These are phyloP conservation scores for Tulasnella sp. DNA, from an alignment of 768 basidiomycete species.

Conservation along the genomic window DNA sequence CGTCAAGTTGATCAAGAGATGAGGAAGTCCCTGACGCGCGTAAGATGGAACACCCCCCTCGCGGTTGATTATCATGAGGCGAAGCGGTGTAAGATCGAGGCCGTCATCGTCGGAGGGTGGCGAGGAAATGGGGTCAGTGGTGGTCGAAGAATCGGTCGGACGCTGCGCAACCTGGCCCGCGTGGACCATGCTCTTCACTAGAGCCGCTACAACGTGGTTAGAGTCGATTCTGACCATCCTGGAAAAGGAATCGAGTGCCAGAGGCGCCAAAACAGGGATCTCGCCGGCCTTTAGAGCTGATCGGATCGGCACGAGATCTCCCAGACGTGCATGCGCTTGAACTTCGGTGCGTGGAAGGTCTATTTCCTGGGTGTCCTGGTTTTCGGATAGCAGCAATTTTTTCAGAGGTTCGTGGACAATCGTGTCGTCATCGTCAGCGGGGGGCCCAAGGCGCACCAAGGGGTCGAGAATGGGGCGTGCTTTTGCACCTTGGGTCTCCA, in stretches of 20 bases:
- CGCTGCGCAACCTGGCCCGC: slow-evolving; percentile 23
- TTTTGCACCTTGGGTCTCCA: slow-evolving; percentile 74
- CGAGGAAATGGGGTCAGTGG: slow-evolving; percentile 2
- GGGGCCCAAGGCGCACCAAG: slow-evolving; percentile 72
- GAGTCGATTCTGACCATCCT: slow-evolving; percentile 74
- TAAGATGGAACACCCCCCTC: slow-evolving; percentile 97
- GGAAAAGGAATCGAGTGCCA: slow-evolving; percentile 84
- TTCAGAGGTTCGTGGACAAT: slow-evolving; percentile 19
- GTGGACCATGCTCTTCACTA: slow-evolving; percentile 71
- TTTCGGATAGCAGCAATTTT: background rate
- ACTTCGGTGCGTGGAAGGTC: slow-evolving; percentile 41
- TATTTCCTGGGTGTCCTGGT: slow-evolving; percentile 27
- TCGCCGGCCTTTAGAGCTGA: slow-evolving; percentile 86
- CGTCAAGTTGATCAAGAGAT: slow-evolving; percentile 86
- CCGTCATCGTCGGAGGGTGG: slow-evolving; percentile 27
- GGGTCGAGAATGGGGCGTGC: slow-evolving; percentile 84
- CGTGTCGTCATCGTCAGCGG: slow-evolving; percentile 31
- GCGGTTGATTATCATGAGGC: slow-evolving; percentile 93
- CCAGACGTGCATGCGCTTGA: slow-evolving; percentile 56
- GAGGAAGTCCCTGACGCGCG: slow-evolving; percentile 86
- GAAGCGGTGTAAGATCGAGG: slow-evolving; percentile 80
- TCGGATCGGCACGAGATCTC: slow-evolving; percentile 72
- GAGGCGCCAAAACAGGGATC: slow-evolving; percentile 89
- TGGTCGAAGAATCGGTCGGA: background rate
- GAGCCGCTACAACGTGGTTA: slow-evolving; percentile 77